Evolutionary conservation across 176 grass and related monocot genomes (phyloP), one percentile per base, ranked within the genome.

Genomic region (Lolium perenne): DNA sequence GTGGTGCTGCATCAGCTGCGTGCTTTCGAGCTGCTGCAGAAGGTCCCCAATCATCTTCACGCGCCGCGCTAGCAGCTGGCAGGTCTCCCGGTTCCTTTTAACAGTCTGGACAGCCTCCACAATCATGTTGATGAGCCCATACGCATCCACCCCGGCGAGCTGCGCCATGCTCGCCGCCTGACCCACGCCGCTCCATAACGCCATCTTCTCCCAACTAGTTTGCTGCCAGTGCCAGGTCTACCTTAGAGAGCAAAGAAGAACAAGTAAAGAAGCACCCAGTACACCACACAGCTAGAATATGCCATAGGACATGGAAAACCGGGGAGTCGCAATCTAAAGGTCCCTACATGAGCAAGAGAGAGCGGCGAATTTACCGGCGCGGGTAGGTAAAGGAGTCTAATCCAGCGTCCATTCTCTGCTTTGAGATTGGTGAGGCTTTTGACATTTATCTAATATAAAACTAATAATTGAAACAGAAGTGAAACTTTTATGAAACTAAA

Each of bases 81-180:
- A 95, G 7, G 84, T 86, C 59, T 67, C 41, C 73, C 72, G 87
- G 86, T 95, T 91, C 84, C 89, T 86, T 38, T 88, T 82, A 26
- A 89, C 93, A 0, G 88, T 92, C 4, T 7, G 14, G 1, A 93
- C 91, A 0, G 93, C 91, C 56, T 89, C 43, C 2, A 84, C 88
- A 48, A 94, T 95, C 81, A 98, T 85, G 15, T 48, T 43, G 80
- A 98, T 92, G 2, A 98, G 81, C 0, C 86, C 86, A 62, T 84
- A 89, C 32, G 90, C 96, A 55, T 98, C 91, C 10, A 98, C 59
- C 5, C 93, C 91, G 5, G 80, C 81, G 16, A 98, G 82, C 75
- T 98, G 96, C 9, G 90, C 88, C 41, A 95, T 49, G 21, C 9
- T 92, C 1, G 88, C 73, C 20, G 87, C 83, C 78, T 98, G 59